These are phyloP conservation scores for Diplotaxis tenuifolia DNA, from an alignment of 345 rosid genomes.

Conservation along the genomic window DNA sequence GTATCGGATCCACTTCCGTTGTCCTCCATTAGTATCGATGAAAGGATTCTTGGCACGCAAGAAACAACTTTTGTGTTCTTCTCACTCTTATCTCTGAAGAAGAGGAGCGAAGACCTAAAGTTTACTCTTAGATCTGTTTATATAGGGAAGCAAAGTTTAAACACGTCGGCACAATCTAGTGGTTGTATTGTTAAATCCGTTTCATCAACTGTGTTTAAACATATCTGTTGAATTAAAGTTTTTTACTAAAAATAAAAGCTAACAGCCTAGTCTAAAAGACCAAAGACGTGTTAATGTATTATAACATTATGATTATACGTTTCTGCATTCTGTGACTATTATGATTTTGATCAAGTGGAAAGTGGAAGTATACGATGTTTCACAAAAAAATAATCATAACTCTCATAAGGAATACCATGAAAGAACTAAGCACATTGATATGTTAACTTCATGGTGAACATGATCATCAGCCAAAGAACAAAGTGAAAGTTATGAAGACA, in stretches of 20 bases:
- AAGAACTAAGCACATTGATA: not conserved
- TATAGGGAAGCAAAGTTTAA: no score
- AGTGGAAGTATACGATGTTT: not conserved
- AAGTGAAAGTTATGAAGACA: not conserved
- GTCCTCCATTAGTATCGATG: conserved; percentile 17
- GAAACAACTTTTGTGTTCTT: not conserved
- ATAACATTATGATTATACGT: not conserved
- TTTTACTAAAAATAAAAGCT: no score
- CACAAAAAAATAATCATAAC: not conserved
- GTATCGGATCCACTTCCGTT: not conserved
- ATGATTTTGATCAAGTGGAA: not conserved
- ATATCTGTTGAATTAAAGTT: no score
- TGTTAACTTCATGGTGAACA: not conserved
- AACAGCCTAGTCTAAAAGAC: no score
- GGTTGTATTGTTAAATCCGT: no score
- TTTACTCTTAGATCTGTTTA: no score
- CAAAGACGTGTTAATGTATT: no score
- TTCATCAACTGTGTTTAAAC: no score
- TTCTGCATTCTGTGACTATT: not conserved
- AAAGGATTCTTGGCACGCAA: conserved; percentile 9
- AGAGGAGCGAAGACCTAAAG: no score
- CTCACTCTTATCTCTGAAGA: no score
- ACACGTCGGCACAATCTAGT: no score
- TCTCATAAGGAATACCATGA: no score
- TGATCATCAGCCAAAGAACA: not conserved